Evolutionary conservation across 2,329 filamentous ascomycete genomes (phyloP), one percentile per base, ranked within the genome.

Genomic region (Sporothrix schenckii): DNA sequence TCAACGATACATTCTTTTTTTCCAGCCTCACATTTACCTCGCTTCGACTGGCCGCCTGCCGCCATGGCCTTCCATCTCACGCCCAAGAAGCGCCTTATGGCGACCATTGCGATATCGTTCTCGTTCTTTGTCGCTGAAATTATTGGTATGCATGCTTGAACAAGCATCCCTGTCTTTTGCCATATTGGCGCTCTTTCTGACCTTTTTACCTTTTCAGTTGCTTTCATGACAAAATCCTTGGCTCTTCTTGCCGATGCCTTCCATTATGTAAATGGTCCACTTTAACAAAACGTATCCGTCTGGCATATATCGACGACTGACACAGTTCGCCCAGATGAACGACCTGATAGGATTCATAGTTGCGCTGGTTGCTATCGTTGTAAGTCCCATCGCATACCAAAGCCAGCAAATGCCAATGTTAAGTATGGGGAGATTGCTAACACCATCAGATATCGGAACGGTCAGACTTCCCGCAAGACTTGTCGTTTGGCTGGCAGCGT

Each of bases 171-270:
- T 21, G 4, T 19, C 53, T 30, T 10, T 13, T 30, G 47, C 16
- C 24, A 10, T 24, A n/a, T 52, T 9, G 27, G 11, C 7, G 21
- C 4, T 34, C 39, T 58, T 53, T 44, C 58, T 71, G 16, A 68
- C 53, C 47, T 21, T 10, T 47, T 11, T 9, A 21, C 19, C 4
- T 24, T 60, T 60, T 58, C 72, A 87, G 87, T 90, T 71, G 89
- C 89, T 2, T 90, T 92, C 75, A 88, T 88, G 72, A 93, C 91
- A 1, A 83, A 84, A 68, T 93, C 91, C 0, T 82, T 94, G 13
- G 90, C 90, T 0, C 82, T 94, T 2, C 82, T 93, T 34, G 91
- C 91, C 39, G 91, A 94, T 82, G 90, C 92, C 0, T 93, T 93
- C 75, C 91, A 93, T 77, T 92, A 92, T 76, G 89, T 91, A 80